Conservation (phyloP, 495 filamentous ascomycete genomes). For the Melanomma pulvis-pyrius region DNA sequence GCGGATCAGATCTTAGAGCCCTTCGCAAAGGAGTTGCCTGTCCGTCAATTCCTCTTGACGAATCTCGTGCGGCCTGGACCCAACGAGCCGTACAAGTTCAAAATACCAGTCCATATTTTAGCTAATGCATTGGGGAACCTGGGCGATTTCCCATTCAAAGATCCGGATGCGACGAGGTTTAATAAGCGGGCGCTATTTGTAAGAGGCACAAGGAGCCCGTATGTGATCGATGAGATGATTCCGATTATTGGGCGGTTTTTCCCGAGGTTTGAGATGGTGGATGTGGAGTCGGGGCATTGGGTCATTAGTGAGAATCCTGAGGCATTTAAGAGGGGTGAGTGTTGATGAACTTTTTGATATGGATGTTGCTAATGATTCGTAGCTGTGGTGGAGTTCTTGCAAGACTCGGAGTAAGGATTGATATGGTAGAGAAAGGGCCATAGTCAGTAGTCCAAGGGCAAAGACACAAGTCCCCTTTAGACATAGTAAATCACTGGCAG, state of each 20-base stretch:
- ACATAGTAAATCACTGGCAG: too few relatives aligned
- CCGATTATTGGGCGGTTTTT: conserved; percentile 89
- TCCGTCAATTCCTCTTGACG: conserved; percentile 93
- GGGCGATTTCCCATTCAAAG: conserved; percentile 82
- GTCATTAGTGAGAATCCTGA: conserved; percentile 91
- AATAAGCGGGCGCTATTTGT: conserved; percentile 80
- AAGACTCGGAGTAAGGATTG: conserved; percentile 56
- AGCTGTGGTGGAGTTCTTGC: conserved; percentile 68
- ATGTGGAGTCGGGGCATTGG: conserved; percentile 93
- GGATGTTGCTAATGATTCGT: conserved; percentile 20
- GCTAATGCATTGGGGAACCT: conserved; percentile 64
- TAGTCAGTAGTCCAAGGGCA: too few relatives aligned
- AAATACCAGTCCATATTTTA: conserved; percentile 64
- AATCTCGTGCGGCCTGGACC: conserved; percentile 67
- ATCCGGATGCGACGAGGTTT: conserved; percentile 63
- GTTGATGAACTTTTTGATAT: not conserved
- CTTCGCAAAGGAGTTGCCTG: conserved; percentile 74
- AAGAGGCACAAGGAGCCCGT: conserved; percentile 78
- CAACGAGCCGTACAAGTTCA: conserved; percentile 53
- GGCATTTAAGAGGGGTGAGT: conserved; percentile 76
- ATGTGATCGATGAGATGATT: conserved; percentile 85
- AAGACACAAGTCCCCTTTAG: too few relatives aligned
- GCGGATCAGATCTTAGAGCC: conserved; percentile 77
- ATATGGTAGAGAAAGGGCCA: too few relatives aligned
- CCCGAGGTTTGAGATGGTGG: conserved; percentile 74